Conservation (phyloP, 768 basidiomycete genomes). For the Kwoniella dejecticola region DNA sequence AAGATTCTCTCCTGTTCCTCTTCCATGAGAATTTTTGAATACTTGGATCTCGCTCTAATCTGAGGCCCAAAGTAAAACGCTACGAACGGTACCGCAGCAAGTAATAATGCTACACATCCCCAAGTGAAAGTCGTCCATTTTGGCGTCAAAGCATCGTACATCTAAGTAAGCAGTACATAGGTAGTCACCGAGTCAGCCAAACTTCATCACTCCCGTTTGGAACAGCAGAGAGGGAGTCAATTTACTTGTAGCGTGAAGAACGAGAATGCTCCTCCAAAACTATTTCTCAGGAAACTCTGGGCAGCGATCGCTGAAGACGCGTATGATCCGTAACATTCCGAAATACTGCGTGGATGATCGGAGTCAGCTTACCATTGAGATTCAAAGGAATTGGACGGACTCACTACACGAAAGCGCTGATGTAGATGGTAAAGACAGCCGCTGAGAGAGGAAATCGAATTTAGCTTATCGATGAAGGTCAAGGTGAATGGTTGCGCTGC, state of each 20-base stretch:
- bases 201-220: not conserved
- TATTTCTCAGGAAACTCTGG: conserved; percentile 64
- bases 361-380: not conserved
- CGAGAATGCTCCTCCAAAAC: conserved; percentile 60
- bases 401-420: conserved; percentile 59
- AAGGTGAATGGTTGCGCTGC: not conserved
- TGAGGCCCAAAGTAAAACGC: conserved; percentile 52
- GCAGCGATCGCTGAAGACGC: conserved; percentile 72
- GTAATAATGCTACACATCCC: conserved; percentile 59
- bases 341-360: conserved; percentile 54
- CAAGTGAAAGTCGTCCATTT: conserved; percentile 60
- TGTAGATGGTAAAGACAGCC: conserved; percentile 21
- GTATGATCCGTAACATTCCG: conserved; percentile 65
- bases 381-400: conserved; percentile 6
- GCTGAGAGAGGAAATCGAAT: conserved; percentile 1
- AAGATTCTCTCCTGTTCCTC: conserved; percentile 38
- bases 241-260: conserved; percentile 58
- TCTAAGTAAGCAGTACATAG: no score
- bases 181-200: not conserved
- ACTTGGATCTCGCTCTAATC: conserved; percentile 46
- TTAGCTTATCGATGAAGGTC: not conserved
- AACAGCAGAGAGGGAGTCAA: not conserved
- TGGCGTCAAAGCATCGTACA: conserved; percentile 64
- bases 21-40: conserved; percentile 42
- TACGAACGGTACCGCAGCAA: conserved; percentile 62